Conservation (phyloP, 1,139 yeast species). For the Geotrichum restrictum region DNA sequence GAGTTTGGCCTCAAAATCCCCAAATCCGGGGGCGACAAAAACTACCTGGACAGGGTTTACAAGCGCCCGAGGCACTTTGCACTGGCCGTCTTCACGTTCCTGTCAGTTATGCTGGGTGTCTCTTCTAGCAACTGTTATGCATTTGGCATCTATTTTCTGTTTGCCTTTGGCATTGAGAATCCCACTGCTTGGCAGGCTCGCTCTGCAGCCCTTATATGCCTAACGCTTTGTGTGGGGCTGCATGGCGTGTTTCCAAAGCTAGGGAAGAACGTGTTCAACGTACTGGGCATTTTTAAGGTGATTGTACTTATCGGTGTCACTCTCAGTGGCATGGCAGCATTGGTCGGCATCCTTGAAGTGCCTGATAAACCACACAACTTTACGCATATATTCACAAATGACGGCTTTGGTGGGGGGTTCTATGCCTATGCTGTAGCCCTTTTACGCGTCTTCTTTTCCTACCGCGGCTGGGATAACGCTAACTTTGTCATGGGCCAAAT, state of each 20-base stretch:
- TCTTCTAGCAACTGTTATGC: conserved; percentile 67
- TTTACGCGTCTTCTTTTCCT: conserved; percentile 55
- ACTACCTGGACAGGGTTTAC: conserved; percentile 66
- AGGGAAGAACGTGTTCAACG: conserved; percentile 63
- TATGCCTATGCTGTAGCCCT: conserved; percentile 48
- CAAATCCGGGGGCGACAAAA: conserved; percentile 77
- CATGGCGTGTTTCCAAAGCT: conserved; percentile 59
- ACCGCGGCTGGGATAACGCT: conserved; percentile 69
- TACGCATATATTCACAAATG: conserved; percentile 30
- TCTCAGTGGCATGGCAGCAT: conserved; percentile 63
- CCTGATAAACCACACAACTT: conserved; percentile 32
- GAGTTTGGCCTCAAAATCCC: conserved; percentile 78
- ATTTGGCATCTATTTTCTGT: conserved; percentile 49
- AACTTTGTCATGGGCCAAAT: conserved; percentile 79
- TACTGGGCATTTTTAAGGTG: conserved; percentile 65
- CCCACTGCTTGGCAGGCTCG: conserved; percentile 30
- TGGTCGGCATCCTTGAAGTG: conserved; percentile 28
- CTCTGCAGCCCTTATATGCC: conserved; percentile 48
- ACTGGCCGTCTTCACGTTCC: conserved; percentile 67
- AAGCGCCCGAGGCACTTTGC: conserved; percentile 61
- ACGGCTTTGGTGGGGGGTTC: conserved; percentile 34
- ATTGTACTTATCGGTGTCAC: conserved; percentile 63
- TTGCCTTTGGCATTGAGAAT: conserved; percentile 59
- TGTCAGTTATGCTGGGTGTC: conserved; percentile 65
- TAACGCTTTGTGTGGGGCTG: conserved; percentile 59